Conservation (phyloP, 192 early-diverging fungal genomes). For the Hyaloraphidium curvatum region DNA sequence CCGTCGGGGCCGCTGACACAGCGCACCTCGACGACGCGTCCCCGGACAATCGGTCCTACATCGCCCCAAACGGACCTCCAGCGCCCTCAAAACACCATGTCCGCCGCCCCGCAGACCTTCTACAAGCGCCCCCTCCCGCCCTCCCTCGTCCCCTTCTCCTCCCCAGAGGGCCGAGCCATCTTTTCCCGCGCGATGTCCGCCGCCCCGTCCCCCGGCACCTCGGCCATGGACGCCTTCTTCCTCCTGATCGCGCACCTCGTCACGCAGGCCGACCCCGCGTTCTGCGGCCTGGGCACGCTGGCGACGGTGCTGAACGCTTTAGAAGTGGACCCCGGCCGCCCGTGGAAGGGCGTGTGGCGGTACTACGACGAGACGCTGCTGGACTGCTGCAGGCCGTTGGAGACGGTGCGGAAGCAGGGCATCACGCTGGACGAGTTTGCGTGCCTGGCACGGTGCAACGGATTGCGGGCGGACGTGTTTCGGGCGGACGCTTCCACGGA, state of each 20-base stretch:
- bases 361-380: constrained; percentile 48
- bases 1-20: too few species aligned
- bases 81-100: too few species aligned
- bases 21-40: too few species aligned
- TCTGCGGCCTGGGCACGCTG: constrained; percentile 75
- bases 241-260: constrained; percentile 74
- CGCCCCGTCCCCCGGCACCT: too few species aligned
- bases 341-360: constrained; percentile 89
- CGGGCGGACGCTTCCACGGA: constrained; percentile 38
- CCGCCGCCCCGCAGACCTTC: constrained; percentile 20
- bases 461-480: too few species aligned
- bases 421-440: constrained; percentile 82
- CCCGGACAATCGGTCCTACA: background rate
- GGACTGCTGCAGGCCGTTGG: constrained; percentile 21
- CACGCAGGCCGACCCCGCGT: constrained; percentile 70
- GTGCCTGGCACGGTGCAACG: constrained; percentile 76
- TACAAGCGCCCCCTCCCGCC: constrained; percentile 45
- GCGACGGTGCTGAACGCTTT: constrained; percentile 89
- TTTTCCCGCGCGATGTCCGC: constrained; percentile 66
- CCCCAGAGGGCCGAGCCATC: constrained; percentile 47
- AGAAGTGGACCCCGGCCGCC: constrained; percentile 64
- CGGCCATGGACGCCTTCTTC: constrained; percentile 57
- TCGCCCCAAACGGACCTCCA: background rate
- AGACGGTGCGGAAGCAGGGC: constrained; percentile 25
- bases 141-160: constrained; percentile 56